These are phyloP conservation scores for Sclerotinia spermophila DNA, from an alignment of 2,329 filamentous ascomycete genomes.

Conservation along the genomic window DNA sequence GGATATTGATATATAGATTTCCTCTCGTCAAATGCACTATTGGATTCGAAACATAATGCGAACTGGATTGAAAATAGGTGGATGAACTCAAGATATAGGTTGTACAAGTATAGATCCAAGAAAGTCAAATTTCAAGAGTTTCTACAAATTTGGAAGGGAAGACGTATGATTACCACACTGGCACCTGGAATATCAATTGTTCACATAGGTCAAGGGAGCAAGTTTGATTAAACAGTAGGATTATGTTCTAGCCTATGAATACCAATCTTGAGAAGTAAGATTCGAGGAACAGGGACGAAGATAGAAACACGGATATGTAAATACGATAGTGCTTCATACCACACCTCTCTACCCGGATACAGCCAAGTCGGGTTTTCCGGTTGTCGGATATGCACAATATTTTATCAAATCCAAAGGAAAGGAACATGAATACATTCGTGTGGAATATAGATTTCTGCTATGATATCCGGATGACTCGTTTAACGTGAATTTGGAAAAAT, in stretches of 20 bases:
- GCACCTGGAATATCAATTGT: neutral
- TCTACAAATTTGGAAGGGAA: neutral
- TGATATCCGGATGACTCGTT: neutral
- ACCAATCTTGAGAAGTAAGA: neutral
- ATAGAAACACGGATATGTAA: neutral
- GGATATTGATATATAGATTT: no score
- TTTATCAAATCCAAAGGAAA: neutral
- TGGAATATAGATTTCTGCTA: neutral
- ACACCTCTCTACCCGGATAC: neutral
- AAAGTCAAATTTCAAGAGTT: neutral
- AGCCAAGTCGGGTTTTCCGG: neutral
- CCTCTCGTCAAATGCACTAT: no score
- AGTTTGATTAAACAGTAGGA: neutral
- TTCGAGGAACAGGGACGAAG: neutral
- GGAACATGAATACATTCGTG: neutral
- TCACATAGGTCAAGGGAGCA: neutral
- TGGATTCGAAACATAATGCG: no score
- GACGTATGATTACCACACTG: neutral
- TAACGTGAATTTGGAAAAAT: neutral
- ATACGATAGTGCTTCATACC: neutral
- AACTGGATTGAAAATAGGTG: no score
- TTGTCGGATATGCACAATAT: neutral
- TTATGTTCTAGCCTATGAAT: neutral
- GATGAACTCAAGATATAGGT: no score
- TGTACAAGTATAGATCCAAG: no score